Conservation (phyloP, 106 monocot species). For the Amphibolis antarctica region DNA sequence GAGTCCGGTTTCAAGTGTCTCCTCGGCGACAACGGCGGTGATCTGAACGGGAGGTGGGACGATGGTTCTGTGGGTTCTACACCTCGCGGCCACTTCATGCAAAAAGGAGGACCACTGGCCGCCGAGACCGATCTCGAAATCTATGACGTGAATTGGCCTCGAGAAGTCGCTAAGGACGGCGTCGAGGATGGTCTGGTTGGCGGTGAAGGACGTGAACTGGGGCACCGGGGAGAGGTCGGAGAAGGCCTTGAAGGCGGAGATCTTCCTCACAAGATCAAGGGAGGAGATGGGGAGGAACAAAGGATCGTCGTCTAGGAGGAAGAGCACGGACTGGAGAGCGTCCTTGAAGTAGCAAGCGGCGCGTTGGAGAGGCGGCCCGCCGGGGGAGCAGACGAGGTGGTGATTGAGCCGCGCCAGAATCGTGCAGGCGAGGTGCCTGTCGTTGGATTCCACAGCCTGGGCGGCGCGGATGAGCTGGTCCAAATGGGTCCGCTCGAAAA, state of each 20-base stretch:
- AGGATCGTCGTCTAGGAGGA: conserved; percentile 8
- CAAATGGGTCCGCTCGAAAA: conserved; percentile 26
- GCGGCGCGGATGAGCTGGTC: conserved; percentile 45
- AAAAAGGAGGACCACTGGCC: conserved; percentile 93
- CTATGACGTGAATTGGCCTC: conserved; percentile 54
- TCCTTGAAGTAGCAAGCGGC: conserved; percentile 65
- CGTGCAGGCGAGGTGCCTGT: conserved; percentile 25
- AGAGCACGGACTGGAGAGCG: conserved; percentile 48
- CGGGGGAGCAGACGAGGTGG: conserved; percentile 12
- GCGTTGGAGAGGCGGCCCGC: conserved; percentile 37
- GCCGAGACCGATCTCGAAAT: conserved; percentile 87
- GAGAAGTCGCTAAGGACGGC: conserved; percentile 16
- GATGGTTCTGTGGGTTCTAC: conserved; percentile 2
- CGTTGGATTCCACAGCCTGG: conserved; percentile 33
- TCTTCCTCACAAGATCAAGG: conserved; percentile 43
- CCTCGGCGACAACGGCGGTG: conserved; percentile 58
- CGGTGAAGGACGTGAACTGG: conserved; percentile 71
- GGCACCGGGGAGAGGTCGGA: conserved; percentile 47
- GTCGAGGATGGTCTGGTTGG: conserved; percentile 71
- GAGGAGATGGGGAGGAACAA: conserved; percentile 21
- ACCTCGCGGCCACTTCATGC: conserved; percentile 59
- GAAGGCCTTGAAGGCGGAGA: conserved; percentile 45
- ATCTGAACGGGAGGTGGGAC: conserved; percentile 41
- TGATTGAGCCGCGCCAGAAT: conserved; percentile 77
- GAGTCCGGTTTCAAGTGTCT: conserved; percentile 41